These are phyloP conservation scores for Tolypocladium endophyticum DNA, from an alignment of 2,329 filamentous ascomycete species.

Conservation along the genomic window DNA sequence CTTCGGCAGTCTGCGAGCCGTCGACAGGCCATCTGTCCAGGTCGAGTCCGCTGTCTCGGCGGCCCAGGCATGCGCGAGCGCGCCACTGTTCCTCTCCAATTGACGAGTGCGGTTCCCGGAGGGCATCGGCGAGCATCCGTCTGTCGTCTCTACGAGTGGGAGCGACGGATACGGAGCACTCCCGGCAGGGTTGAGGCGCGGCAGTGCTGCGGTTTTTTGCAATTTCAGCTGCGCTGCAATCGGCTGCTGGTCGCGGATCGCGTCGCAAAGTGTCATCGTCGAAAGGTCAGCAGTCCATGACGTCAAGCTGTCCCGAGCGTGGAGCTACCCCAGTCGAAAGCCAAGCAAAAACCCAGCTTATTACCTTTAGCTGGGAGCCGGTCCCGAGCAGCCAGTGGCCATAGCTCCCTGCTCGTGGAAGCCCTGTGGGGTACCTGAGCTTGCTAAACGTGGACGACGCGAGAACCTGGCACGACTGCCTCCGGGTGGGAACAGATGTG, in stretches of 20 bases:
- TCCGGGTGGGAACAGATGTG: not conserved
- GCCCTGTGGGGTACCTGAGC: not conserved
- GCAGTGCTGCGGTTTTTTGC: not conserved
- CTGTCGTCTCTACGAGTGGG: not conserved
- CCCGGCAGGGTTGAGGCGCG: not conserved
- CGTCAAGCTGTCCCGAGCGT: not conserved
- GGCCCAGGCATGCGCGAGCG: not conserved
- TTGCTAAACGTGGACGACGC: not conserved
- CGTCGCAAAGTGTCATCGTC: not conserved
- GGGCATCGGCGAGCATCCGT: not conserved
- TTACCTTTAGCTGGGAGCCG: not conserved
- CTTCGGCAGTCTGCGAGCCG: not conserved
- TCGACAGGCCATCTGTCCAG: not conserved
- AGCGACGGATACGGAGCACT: not conserved
- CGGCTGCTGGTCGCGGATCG: not conserved
- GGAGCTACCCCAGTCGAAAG: not conserved
- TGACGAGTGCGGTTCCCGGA: not conserved
- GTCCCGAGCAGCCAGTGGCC: not conserved
- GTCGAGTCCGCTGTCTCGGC: not conserved
- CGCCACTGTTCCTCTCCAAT: not conserved
- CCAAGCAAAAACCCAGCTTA: not conserved
- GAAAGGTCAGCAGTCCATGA: not conserved
- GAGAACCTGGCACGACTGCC: not conserved
- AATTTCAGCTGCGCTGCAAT: not conserved
- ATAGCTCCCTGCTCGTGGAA: not conserved